Conservation (phyloP, 345 rosid genomes). For the Lumnitzera littorea region DNA sequence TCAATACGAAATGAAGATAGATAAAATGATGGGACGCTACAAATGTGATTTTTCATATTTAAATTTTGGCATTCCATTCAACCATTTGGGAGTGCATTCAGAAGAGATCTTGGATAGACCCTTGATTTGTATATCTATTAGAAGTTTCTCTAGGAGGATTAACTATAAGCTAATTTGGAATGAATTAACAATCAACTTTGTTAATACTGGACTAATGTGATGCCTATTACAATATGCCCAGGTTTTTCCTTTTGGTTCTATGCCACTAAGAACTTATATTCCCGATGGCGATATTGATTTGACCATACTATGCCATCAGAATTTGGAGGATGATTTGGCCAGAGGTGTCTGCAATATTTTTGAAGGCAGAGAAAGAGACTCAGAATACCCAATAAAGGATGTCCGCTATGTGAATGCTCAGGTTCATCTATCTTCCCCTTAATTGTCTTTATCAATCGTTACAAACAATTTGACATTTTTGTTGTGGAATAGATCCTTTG, state of each 20-base stretch:
- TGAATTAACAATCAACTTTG: no score
- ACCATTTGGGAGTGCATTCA: no score
- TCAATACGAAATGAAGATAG: no score
- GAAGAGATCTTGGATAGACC: no score
- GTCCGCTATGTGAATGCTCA: slow-evolving; percentile 70
- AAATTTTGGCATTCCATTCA: no score
- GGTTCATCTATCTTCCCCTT: slow-evolving; percentile 28
- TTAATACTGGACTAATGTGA: no score
- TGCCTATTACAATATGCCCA: slow-evolving; percentile 13
- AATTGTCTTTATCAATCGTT: slow-evolving; percentile 7
- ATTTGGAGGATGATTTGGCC: slow-evolving; percentile 51
- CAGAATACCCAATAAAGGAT: slow-evolving; percentile 48
- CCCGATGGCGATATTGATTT: slow-evolving; percentile 96
- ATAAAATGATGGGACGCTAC: no score
- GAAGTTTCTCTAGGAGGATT: neutral
- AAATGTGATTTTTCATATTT: no score
- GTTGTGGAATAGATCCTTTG: neutral
- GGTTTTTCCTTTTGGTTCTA: slow-evolving; percentile 75
- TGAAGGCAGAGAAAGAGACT: slow-evolving; percentile 35
- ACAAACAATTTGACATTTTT: neutral
- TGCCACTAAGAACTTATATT: slow-evolving; percentile 78
- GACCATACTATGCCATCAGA: slow-evolving; percentile 51
- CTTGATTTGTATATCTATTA: no score
- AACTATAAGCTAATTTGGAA: neutral
- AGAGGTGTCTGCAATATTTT: slow-evolving; percentile 37